These are phyloP conservation scores for Setaria viridis DNA, from an alignment of 202 grass and related monocot species.

Conservation along the genomic window DNA sequence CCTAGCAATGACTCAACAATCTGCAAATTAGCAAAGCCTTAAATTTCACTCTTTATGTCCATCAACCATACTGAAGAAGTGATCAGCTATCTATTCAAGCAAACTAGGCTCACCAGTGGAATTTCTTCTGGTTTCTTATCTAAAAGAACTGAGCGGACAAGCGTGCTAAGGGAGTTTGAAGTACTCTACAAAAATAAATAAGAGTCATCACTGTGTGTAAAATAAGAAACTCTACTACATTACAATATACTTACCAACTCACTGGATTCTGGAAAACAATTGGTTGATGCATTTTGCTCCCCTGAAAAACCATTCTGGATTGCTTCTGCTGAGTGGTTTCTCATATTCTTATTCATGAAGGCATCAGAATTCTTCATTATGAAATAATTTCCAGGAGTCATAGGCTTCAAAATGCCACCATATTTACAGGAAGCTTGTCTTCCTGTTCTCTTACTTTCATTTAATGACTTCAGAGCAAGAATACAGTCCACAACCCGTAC, in stretches of 20 bases:
- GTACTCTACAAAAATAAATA: constrained; percentile 57
- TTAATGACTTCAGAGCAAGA: constrained; percentile 80
- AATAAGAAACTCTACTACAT: constrained; percentile 14
- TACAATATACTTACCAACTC: constrained; percentile 59
- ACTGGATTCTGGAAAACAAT: constrained; percentile 57
- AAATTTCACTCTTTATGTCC: constrained; percentile 32
- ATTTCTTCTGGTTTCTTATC: constrained; percentile 94
- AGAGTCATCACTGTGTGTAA: constrained; percentile 21
- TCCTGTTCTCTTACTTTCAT: constrained; percentile 76
- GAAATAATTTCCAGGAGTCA: constrained; percentile 62
- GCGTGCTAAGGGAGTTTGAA: constrained; percentile 54
- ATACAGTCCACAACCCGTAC: constrained; percentile 87
- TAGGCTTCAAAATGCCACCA: constrained; percentile 63
- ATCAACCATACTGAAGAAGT: constrained; percentile 13
- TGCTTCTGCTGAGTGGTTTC: constrained; percentile 59
- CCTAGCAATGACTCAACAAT: constrained; percentile 83
- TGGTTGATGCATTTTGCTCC: constrained; percentile 48
- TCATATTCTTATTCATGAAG: constrained; percentile 69
- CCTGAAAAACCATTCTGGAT: constrained; percentile 49
- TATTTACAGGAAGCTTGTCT: constrained; percentile 74
- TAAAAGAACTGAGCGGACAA: constrained; percentile 65
- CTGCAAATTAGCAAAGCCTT: constrained; percentile 56
- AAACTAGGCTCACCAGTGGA: constrained; percentile 63
- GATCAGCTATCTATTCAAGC: constrained; percentile 25
- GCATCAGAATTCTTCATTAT: constrained; percentile 75